Base-by-base conservation (phyloP, 805 yeast species). In the Sugiyamaella floridensis region DNA sequence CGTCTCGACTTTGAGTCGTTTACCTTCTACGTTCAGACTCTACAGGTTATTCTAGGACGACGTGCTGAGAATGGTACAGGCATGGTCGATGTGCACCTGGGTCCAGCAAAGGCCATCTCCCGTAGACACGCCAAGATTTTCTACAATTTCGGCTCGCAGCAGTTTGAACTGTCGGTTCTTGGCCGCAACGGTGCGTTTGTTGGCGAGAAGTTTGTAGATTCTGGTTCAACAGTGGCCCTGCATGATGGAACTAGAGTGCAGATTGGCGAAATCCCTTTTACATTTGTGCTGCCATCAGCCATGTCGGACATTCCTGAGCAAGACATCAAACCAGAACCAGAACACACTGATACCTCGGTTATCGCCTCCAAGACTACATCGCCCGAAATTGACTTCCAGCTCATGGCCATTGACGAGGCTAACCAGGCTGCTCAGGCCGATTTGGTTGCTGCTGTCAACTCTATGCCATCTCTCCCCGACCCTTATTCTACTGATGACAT, bases 111-210 rank as follows among this genome's bases (percentile, higher is more conserved):
- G 71, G 95, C 97, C 9, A 89, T 93, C 15, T 89, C 97, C 5
- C 74, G 99, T 64, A 76, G 89, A 54, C 99, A 93, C 69, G 99
- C 98, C 4, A 90, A 88, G 69, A 92, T 93, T 14, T 92, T 90
- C 67, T 93, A 92, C 72, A 93, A 93, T 66, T 93, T 93, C 69
- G 98, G 97, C 2, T 89, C 95, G 2, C 98, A 92, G 66, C 72
- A 96, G 58, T 93, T 93, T 64, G 99, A 93, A 68, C 72, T 93
- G 45, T 83, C 95, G 8, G 89, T 93, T 1, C 75, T 90, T 60
- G 99, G 99, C 16, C 78, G 96, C 60, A 93, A 93, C 67, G 99
- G 99, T 40, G 97, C 97, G 1, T 93, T 93, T 74, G 96, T 93
- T 2, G 93, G 92, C 67, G 96, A 89, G 59, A 75, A 75, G 37